phyloP scores from a whole-genome alignment of 192 early-diverging fungal species.

The Helicostylum pulchrum region DNA sequence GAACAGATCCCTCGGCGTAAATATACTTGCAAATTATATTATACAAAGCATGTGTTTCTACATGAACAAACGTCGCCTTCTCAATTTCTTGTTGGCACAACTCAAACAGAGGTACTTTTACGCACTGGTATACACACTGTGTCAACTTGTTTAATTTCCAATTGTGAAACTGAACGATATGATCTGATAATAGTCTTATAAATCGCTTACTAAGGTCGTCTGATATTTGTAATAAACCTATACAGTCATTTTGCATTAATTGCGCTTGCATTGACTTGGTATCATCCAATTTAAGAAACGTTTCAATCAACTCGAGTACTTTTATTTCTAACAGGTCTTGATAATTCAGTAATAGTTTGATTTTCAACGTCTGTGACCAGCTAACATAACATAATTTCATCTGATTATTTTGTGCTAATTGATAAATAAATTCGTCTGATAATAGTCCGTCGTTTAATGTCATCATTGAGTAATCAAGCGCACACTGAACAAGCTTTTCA shows the following conservation, averaged over 20 bases:
- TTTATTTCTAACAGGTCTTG: slow-evolving; percentile 3
- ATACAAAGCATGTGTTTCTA: too few relatives aligned
- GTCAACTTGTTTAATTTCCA: not conserved
- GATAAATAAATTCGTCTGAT: not conserved
- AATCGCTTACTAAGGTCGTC: not conserved
- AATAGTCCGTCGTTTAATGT: not conserved
- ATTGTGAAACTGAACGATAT: not conserved
- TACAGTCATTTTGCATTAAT: not conserved
- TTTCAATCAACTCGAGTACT: not conserved
- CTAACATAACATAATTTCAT: not conserved
- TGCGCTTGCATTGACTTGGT: not conserved
- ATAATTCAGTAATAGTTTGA: not conserved
- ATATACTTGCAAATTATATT: not conserved
- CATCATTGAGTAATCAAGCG: not conserved
- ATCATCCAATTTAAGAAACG: not conserved
- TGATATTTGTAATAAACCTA: not conserved
- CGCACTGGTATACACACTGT: not conserved
- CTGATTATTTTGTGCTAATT: not conserved
- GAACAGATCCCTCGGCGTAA: not conserved
- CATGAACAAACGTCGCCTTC: not conserved
- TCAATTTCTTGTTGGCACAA: not conserved
- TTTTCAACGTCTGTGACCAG: not conserved
- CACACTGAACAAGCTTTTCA: not conserved
- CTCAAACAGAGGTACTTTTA: not conserved
- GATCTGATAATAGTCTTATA: not conserved